Evolutionary conservation across 2,329 filamentous ascomycete species (phyloP), one percentile per base, ranked within the genome.

Genomic region (Pseudogymnoascus sp.): DNA sequence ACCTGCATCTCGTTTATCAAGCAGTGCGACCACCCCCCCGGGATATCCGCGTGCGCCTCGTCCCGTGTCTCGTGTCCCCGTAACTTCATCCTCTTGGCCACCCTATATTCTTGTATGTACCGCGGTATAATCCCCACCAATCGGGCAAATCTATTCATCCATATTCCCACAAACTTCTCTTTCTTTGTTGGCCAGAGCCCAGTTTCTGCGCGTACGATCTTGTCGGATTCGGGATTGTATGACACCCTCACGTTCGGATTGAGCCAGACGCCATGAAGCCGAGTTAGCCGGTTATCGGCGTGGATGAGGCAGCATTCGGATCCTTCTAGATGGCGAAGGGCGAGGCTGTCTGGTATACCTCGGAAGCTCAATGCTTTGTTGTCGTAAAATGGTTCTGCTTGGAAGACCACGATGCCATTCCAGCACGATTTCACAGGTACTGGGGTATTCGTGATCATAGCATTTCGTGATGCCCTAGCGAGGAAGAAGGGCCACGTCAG

Each of bases 271-370:
- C 88, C 85, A 62, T 77, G 67, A 47, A 68, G 62, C 16, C 10
- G 50, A 25, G 35, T 61, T 10, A 63, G 28, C n/a, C 47, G 44
- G n/a, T 66, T 80, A 69, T 91, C 88, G 2, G 84, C 83, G 70
- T 91, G 88, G 62, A 91, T 85, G 61, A 92, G 81, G 73, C 90
- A 92, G 76, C 89, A 92, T 74, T 92, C 89, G 12, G 85, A 89
- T n/a, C 80, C 89, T 73, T 92, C 90, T 25, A 92, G 77, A 70
- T 90, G 88, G 25, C 77, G 70, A 6, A 73, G 70, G 2, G 84
- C 84, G 1, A 93, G 81, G 3, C 79, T 80, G 69, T 90, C 87
- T 0, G 82, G 71, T 21, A 89, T 78, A 4, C 80, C 86, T 8
- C 88, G 83, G 73, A 90, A 90, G n/a, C 75, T 77, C 0, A 90